A percentile compares a stretch with the other conserved stretches of the same genome.
phyloP scores from a whole-genome alignment of 2,329 filamentous ascomycete species.

The Epichloe aotearoae region DNA sequence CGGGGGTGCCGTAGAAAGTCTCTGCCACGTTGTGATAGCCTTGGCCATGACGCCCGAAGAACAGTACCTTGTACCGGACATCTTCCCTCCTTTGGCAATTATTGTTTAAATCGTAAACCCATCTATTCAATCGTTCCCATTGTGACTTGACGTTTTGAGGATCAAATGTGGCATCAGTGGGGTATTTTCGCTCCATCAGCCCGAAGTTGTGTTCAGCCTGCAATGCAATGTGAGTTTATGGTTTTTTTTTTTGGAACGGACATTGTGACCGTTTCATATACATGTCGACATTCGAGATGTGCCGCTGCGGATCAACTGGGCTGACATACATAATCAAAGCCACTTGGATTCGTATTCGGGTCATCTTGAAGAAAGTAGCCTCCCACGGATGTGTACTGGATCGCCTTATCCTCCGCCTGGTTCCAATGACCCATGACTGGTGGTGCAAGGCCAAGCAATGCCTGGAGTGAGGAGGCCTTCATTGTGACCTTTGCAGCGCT shows the following conservation, averaged over 20 bases:
- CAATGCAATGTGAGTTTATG: background rate
- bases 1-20: conserved; percentile 49
- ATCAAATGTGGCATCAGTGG: conserved; percentile 34
- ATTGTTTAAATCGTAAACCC: conserved; percentile 41
- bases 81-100: conserved; percentile 23
- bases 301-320: no score
- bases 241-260: no score
- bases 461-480: conserved; percentile 18
- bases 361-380: conserved; percentile 56
- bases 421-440: conserved; percentile 17
- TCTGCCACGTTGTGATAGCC: conserved; percentile 53
- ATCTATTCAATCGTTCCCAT: conserved; percentile 51
- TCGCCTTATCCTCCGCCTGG: conserved; percentile 24
- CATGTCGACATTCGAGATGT: background rate
- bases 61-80: conserved; percentile 51
- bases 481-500: conserved; percentile 11
- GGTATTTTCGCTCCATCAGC: conserved; percentile 48
- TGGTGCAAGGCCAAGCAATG: conserved; percentile 17
- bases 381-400: conserved; percentile 46
- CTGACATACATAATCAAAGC: conserved; percentile 49
- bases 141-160: conserved; percentile 33
- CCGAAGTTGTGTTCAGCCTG: conserved; percentile 51
- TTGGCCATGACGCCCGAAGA: conserved; percentile 58
- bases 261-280: background rate
- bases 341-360: conserved; percentile 35